Evolutionary conservation across 192 early-diverging fungal genomes (phyloP).

Genomic region (Allomyces macrogynus): DNA sequence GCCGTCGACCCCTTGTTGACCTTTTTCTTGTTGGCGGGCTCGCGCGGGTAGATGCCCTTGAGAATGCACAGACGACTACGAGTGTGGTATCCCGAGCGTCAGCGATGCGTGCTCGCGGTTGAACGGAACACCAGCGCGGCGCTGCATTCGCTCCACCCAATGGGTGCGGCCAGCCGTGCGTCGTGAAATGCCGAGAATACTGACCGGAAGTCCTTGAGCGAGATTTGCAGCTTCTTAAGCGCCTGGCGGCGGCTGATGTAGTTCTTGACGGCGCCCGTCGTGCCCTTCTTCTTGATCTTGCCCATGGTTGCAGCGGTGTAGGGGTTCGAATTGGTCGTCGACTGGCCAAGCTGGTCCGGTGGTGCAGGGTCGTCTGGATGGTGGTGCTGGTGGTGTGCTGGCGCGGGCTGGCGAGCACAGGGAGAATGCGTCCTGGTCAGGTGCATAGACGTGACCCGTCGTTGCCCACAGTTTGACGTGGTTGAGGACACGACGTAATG

Average conservation of each 20-base stretch:
- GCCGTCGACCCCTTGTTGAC: slow-evolving; percentile 74
- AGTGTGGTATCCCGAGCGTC: background rate
- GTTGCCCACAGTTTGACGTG: too few species aligned
- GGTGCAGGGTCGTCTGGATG: too few species aligned
- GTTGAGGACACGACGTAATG: too few species aligned
- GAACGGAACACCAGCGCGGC: too few species aligned
- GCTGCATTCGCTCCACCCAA: too few species aligned
- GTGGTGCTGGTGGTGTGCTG: too few species aligned
- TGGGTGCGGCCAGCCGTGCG: too few species aligned
- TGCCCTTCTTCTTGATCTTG: slow-evolving; percentile 60
- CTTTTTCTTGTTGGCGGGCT: slow-evolving; percentile 84
- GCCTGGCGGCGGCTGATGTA: slow-evolving; percentile 79
- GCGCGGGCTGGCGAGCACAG: too few species aligned
- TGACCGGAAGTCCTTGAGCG: slow-evolving; percentile 78
- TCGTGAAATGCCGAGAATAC: slow-evolving; percentile 1
- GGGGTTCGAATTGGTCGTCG: too few species aligned
- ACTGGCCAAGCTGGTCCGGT: too few species aligned
- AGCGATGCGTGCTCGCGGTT: background rate
- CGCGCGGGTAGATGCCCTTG: slow-evolving; percentile 95
- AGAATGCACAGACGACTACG: slow-evolving; percentile 83
- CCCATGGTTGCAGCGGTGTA: slow-evolving; percentile 20
- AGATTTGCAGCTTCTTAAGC: slow-evolving; percentile 82
- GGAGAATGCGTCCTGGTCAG: too few species aligned
- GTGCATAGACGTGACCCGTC: too few species aligned
- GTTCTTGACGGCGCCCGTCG: slow-evolving; percentile 68